Percentiles rank a stretch among this genome's conserved stretches.
These are phyloP conservation scores for Diaporthe ampelina DNA, from an alignment of 2,329 filamentous ascomycete species.

Conservation along the genomic window DNA sequence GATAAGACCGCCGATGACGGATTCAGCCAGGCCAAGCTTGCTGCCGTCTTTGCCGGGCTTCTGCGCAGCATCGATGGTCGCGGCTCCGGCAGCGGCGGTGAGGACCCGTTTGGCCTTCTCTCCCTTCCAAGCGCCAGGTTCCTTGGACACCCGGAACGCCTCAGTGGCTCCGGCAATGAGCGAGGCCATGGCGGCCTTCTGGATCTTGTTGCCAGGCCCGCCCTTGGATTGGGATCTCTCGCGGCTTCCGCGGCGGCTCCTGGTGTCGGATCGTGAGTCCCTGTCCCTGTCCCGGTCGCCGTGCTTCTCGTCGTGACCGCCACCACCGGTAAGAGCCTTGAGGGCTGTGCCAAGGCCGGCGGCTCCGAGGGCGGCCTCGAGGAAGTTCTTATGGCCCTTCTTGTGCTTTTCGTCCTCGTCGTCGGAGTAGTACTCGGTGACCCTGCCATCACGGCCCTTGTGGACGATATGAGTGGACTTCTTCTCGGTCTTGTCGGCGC, in stretches of 20 bases:
- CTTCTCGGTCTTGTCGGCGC: slow-evolving; percentile 66
- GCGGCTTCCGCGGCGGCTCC: slow-evolving; percentile 66
- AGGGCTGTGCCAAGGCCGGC: slow-evolving; percentile 73
- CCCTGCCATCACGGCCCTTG: slow-evolving; percentile 66
- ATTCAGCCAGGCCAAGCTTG: slow-evolving; percentile 87
- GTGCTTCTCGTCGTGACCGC: slow-evolving; percentile 55
- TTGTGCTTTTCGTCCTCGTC: slow-evolving; percentile 68
- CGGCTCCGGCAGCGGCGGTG: slow-evolving; percentile 88
- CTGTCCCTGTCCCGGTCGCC: slow-evolving; percentile 45
- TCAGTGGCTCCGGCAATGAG: slow-evolving; percentile 91
- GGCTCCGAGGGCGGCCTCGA: slow-evolving; percentile 73
- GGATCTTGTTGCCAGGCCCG: slow-evolving; percentile 70
- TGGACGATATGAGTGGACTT: slow-evolving; percentile 68
- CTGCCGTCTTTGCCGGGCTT: slow-evolving; percentile 80
- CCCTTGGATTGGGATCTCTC: slow-evolving; percentile 65
- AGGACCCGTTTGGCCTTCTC: slow-evolving; percentile 93
- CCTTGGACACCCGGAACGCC: slow-evolving; percentile 90
- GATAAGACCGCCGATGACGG: slow-evolving; percentile 89
- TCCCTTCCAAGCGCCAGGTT: slow-evolving; percentile 90
- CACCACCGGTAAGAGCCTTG: slow-evolving; percentile 69
- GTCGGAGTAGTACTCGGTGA: slow-evolving; percentile 69
- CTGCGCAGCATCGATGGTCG: slow-evolving; percentile 84
- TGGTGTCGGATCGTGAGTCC: slow-evolving; percentile 54
- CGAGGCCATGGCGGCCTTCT: slow-evolving; percentile 92
- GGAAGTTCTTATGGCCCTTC: slow-evolving; percentile 74